Evolutionary conservation across 192 early-diverging fungal species (phyloP).

Genomic region (Gryganskiella cystojenkinii): DNA sequence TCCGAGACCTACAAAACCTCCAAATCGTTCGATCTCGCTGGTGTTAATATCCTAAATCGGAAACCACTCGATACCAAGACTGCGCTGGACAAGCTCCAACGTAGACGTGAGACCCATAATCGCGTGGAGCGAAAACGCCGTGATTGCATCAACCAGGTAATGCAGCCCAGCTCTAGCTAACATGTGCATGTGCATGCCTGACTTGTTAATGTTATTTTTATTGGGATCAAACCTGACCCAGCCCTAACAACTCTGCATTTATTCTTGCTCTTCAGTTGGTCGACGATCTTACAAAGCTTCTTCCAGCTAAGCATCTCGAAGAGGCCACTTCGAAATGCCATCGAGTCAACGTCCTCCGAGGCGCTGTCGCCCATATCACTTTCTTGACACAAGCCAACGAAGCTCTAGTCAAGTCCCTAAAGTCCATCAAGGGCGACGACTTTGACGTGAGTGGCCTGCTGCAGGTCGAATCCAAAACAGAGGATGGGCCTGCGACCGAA

Average conservation of each 20-base stretch:
- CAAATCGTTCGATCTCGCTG: slow-evolving; percentile 21
- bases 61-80: slow-evolving; percentile 53
- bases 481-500: not conserved
- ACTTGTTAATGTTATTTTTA: too few relatives aligned
- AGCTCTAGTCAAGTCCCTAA: slow-evolving; percentile 8
- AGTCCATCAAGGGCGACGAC: slow-evolving; percentile 16
- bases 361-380: slow-evolving; percentile 53
- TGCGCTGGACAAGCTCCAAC: slow-evolving; percentile 76
- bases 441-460: not conserved
- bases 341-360: slow-evolving; percentile 50
- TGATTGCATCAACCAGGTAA: slow-evolving; percentile 75
- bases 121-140: slow-evolving; percentile 79
- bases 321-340: slow-evolving; percentile 50
- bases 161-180: too few relatives aligned
- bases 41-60: slow-evolving; percentile 25
- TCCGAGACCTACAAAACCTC: slow-evolving; percentile 18
- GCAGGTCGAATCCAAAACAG: not conserved
- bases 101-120: slow-evolving; percentile 81
- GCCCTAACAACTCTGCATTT: too few relatives aligned
- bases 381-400: slow-evolving; percentile 28
- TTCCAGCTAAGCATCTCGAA: slow-evolving; percentile 49
- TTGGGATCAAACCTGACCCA: too few relatives aligned
- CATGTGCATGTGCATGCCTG: too few relatives aligned
- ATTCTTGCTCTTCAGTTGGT: slow-evolving; percentile 31
- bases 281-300: slow-evolving; percentile 39